A percentile compares a stretch with the other conserved stretches of the same genome.
phyloP scores from a whole-genome alignment of 257 asterid species.

The Sherardia arvensis region DNA sequence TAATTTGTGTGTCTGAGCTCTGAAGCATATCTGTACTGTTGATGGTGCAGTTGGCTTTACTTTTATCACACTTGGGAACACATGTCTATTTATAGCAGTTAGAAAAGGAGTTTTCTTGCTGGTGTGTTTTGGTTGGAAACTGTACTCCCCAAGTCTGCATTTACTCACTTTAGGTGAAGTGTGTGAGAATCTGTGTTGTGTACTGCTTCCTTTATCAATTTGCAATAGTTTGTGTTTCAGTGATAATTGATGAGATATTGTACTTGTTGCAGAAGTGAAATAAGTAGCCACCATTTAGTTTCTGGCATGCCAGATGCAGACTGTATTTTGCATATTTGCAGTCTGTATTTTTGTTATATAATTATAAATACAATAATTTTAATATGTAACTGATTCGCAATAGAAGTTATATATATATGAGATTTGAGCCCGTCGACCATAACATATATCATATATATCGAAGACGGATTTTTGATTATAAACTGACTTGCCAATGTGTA shows the following conservation, averaged over 20 bases:
- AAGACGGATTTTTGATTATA: no score
- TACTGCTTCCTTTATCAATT: background rate
- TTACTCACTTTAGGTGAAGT: background rate
- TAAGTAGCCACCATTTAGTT: background rate
- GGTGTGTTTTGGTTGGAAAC: background rate
- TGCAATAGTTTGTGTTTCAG: background rate
- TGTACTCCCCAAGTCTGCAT: background rate
- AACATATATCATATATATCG: no score
- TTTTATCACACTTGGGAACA: slow-evolving; percentile 13
- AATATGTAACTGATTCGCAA: no score
- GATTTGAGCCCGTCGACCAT: no score
- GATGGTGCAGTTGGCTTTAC: slow-evolving; percentile 6
- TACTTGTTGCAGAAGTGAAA: background rate
- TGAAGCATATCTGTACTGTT: slow-evolving; percentile 12
- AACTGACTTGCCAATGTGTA: no score
- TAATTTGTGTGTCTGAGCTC: slow-evolving; percentile 4
- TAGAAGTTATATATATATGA: no score
- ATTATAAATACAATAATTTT: no score
- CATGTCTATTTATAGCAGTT: slow-evolving; percentile 10
- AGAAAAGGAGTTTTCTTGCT: slow-evolving; percentile 9
- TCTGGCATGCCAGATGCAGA: background rate
- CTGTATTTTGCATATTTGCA: no score
- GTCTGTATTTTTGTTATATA: no score
- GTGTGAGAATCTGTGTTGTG: background rate
- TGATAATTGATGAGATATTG: background rate